phyloP scores from a whole-genome alignment of 2,329 filamentous ascomycete genomes.

The Dothistroma septosporum region DNA sequence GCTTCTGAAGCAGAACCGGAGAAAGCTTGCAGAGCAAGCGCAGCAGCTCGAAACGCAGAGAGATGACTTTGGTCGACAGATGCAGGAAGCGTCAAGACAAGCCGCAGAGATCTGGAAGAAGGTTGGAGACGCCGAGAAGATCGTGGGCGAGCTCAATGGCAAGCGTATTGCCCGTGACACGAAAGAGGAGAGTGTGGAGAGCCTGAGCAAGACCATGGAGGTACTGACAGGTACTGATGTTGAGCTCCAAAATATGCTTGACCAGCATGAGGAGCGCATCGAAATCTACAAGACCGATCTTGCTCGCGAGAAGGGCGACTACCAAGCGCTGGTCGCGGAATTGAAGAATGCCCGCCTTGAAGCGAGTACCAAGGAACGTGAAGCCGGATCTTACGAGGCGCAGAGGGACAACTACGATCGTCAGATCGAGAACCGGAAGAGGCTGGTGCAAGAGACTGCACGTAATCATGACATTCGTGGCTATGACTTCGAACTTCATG shows the following conservation, averaged over 20 bases:
- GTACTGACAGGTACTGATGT: constrained; percentile 69
- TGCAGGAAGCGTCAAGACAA: constrained; percentile 52
- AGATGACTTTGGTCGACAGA: constrained; percentile 56
- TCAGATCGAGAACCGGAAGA: constrained; percentile 66
- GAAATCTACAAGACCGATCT: constrained; percentile 57
- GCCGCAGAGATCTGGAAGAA: constrained; percentile 64
- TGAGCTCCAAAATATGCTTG: constrained; percentile 65
- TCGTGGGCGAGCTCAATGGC: constrained; percentile 69
- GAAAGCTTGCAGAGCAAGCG: constrained; percentile 56
- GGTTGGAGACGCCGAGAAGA: constrained; percentile 67
- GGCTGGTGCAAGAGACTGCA: constrained; percentile 74
- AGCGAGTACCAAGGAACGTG: constrained; percentile 49
- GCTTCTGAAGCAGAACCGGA: constrained; percentile 55
- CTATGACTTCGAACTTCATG: constrained; percentile 73
- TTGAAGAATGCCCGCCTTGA: constrained; percentile 45
- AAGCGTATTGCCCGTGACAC: constrained; percentile 71
- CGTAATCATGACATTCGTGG: constrained; percentile 74
- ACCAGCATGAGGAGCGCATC: constrained; percentile 74
- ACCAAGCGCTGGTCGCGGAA: constrained; percentile 57
- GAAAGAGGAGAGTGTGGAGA: constrained; percentile 65
- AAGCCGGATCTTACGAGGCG: constrained; percentile 75
- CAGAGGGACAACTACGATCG: constrained; percentile 83
- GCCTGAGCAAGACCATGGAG: constrained; percentile 67
- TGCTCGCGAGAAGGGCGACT: constrained; percentile 59
- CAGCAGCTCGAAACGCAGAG: constrained; percentile 58